phyloP scores from a whole-genome alignment of 2,329 filamentous ascomycete species.

The Penicillium sp. region DNA sequence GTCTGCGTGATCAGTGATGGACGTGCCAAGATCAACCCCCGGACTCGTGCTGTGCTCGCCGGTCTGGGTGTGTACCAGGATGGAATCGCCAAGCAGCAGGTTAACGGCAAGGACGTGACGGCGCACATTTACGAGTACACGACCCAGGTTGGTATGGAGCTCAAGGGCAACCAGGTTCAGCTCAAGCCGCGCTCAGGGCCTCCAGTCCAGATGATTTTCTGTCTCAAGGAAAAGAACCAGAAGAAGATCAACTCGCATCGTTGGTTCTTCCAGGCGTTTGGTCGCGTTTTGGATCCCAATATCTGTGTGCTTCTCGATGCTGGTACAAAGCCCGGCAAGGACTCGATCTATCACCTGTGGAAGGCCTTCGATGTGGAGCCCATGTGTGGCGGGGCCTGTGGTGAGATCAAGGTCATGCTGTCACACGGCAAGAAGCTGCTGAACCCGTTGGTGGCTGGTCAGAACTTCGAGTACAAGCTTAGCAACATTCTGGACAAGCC shows the following conservation, averaged over 20 bases:
- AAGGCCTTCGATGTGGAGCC: constrained; percentile 97
- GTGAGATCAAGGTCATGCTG: constrained; percentile 98
- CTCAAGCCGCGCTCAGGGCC: constrained; percentile 78
- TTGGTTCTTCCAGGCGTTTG: constrained; percentile 99
- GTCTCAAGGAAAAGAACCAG: constrained; percentile 98
- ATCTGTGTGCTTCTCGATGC: constrained; percentile 96
- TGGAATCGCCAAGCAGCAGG: constrained; percentile 96
- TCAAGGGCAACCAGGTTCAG: constrained; percentile 85
- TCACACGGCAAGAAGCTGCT: constrained; percentile 79
- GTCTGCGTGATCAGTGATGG: constrained; percentile 97
- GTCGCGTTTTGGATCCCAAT: constrained; percentile 85
- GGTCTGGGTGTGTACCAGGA: constrained; percentile 97
- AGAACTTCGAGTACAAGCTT: constrained; percentile 99
- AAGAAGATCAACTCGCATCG: constrained; percentile 99
- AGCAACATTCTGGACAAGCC: constrained; percentile 99
- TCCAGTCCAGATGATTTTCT: constrained; percentile 95
- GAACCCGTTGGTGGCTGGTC: constrained; percentile 90
- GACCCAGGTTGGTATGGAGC: constrained; percentile 65
- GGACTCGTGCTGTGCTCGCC: constrained; percentile 83
- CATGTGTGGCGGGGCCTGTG: constrained; percentile 95
- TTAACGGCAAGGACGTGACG: constrained; percentile 93
- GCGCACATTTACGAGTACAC: constrained; percentile 88
- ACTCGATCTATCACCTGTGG: constrained; percentile 97
- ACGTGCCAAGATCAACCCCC: constrained; percentile 91
- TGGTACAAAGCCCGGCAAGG: constrained; percentile 87